A percentile compares a stretch with the other conserved stretches of the same genome.
These are phyloP conservation scores for Didymella exigua DNA, from an alignment of 2,329 filamentous ascomycete genomes.

Conservation along the genomic window DNA sequence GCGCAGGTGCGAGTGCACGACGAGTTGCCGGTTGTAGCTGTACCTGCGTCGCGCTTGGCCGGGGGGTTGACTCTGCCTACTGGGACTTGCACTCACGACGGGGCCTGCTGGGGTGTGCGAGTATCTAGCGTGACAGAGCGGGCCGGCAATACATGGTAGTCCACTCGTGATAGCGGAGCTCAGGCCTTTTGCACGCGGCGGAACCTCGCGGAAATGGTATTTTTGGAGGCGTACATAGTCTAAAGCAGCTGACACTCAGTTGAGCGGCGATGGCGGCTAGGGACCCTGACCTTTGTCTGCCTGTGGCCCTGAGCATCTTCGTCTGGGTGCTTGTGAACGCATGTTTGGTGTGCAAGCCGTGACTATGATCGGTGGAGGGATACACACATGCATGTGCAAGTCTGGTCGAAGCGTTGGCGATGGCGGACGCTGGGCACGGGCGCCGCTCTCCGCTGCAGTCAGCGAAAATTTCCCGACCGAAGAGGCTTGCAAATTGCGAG, in stretches of 20 bases:
- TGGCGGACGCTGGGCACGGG: not conserved
- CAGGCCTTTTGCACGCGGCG: not conserved
- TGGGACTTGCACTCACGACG: not conserved
- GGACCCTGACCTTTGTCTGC: conserved; percentile 3
- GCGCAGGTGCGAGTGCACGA: not conserved
- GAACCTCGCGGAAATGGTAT: not conserved
- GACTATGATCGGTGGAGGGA: conserved; percentile 3
- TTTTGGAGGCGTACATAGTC: not conserved
- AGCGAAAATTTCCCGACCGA: conserved; percentile 1
- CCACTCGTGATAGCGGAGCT: conserved; percentile 10
- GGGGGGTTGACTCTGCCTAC: not conserved
- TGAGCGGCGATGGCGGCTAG: not conserved
- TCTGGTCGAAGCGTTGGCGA: not conserved
- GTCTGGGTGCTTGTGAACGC: not conserved
- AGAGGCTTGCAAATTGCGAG: conserved; percentile 1
- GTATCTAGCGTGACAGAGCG: not conserved
- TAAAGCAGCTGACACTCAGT: no score
- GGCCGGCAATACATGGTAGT: conserved; percentile 3
- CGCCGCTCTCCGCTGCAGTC: conserved; percentile 3
- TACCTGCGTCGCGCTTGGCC: not conserved
- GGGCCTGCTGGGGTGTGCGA: not conserved
- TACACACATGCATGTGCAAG: conserved; percentile 3
- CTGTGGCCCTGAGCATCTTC: not conserved
- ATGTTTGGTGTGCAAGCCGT: not conserved
- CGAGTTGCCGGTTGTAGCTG: not conserved